phyloP scores from a whole-genome alignment of 2,329 filamentous ascomycete genomes.

The Fusarium sp. region DNA sequence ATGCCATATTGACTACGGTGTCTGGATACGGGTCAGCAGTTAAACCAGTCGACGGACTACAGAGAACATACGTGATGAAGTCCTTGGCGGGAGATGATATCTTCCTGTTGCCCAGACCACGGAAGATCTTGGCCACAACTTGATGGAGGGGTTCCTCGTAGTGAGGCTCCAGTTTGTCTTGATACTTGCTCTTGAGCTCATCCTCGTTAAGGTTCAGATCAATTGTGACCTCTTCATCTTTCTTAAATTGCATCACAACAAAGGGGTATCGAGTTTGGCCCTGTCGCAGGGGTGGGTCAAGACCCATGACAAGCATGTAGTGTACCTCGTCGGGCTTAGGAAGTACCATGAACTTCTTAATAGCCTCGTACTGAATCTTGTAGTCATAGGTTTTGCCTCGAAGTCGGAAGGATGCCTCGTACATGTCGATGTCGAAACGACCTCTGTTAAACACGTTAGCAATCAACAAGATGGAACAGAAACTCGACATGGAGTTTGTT shows the following conservation, averaged over 20 bases:
- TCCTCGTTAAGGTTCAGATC: conserved; percentile 97
- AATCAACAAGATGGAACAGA: not conserved
- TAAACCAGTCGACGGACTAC: conserved; percentile 3
- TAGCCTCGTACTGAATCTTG: conserved; percentile 97
- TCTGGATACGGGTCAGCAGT: conserved; percentile 56
- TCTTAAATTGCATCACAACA: conserved; percentile 98
- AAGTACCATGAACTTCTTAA: conserved; percentile 99
- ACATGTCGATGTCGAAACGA: conserved; percentile 99
- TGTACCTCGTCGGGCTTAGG: conserved; percentile 99
- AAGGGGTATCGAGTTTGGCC: conserved; percentile 98
- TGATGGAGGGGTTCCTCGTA: conserved; percentile 95
- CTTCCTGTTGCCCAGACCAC: conserved; percentile 93
- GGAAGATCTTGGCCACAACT: conserved; percentile 95
- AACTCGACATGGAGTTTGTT: not conserved
- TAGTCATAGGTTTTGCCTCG: conserved; percentile 99
- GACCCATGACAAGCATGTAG: conserved; percentile 90
- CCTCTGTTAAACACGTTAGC: conserved; percentile 69
- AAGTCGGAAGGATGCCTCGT: conserved; percentile 95
- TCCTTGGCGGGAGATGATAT: conserved; percentile 93
- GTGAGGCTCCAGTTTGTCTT: conserved; percentile 85
- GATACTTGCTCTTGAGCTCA: conserved; percentile 83
- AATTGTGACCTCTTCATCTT: conserved; percentile 95
- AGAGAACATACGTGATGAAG: conserved; percentile 75
- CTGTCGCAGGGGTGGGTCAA: conserved; percentile 94
- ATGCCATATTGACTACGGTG: conserved; percentile 95